phyloP scores from a whole-genome alignment of 2,329 filamentous ascomycete genomes.

The Fusarium sp. region DNA sequence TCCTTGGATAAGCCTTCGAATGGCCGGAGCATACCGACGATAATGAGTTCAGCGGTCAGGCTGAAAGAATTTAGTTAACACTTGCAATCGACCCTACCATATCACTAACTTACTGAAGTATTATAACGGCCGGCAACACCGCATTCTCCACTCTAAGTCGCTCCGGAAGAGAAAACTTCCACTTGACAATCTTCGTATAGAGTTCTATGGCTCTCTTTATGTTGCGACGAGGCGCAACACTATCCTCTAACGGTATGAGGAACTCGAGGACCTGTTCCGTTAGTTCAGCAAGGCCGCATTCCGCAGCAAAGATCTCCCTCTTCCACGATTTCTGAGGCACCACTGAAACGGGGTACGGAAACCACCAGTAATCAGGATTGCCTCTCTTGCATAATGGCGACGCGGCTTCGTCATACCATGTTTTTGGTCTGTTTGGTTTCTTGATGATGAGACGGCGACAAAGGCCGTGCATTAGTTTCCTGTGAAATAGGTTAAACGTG shows the following conservation, averaged over 20 bases:
- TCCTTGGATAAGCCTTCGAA: constrained; percentile 14
- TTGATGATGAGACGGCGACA: constrained; percentile 9
- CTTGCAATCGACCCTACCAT: accelerated
- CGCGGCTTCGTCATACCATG: constrained; percentile 10
- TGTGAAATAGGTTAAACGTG: background rate
- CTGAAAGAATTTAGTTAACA: background rate
- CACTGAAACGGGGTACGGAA: constrained; percentile 10
- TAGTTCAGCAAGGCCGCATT: constrained; percentile 18
- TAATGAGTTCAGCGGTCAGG: constrained; percentile 7
- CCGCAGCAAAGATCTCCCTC: constrained; percentile 19
- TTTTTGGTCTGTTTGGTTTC: constrained; percentile 1
- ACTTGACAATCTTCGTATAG: constrained; percentile 7
- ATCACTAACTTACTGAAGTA: constrained; percentile 8
- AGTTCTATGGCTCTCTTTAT: background rate
- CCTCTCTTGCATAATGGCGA: background rate
- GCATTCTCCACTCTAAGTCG: constrained; percentile 11
- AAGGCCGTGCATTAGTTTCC: constrained; percentile 28
- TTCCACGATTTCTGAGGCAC: constrained; percentile 3
- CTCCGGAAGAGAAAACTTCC: constrained; percentile 21
- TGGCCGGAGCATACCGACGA: constrained; percentile 12
- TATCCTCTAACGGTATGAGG: constrained; percentile 5
- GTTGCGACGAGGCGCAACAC: background rate
- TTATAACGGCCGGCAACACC: constrained; percentile 5
- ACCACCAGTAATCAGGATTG: constrained; percentile 23
- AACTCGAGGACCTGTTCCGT: constrained; percentile 19